Percentiles rank a stretch among this genome's conserved stretches.
Evolutionary conservation across 2,329 filamentous ascomycete genomes (phyloP).

Genomic region (Biscogniauxia sp.): DNA sequence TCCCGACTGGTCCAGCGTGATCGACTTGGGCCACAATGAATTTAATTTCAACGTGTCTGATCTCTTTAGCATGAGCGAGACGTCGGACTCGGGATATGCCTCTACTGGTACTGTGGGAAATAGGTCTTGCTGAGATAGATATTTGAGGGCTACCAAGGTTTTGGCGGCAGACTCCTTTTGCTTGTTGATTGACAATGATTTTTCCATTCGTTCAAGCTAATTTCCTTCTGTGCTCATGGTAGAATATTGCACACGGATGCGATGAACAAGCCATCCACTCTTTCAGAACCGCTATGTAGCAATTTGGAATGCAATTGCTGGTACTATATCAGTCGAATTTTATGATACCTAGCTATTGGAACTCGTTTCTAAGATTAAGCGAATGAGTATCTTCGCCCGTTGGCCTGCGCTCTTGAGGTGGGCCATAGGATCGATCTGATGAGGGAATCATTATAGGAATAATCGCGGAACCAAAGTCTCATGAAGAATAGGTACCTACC

Average conservation of each 20-base stretch:
- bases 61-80: conserved; percentile 17
- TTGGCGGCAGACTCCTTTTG: too few species aligned
- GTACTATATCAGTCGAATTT: too few species aligned
- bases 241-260: neutral
- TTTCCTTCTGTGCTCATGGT: neutral
- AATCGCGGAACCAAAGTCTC: too few species aligned
- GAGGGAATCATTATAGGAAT: too few species aligned
- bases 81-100: conserved; percentile 31
- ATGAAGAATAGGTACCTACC: too few species aligned
- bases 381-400: too few species aligned
- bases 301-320: too few species aligned
- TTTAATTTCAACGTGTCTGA: conserved; percentile 13
- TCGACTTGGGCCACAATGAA: conserved; percentile 13
- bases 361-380: too few species aligned
- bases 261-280: neutral
- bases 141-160: neutral
- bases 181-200: neutral
- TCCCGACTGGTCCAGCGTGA: neutral
- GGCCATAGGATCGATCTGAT: too few species aligned
- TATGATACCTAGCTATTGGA: too few species aligned
- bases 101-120: conserved; percentile 22
- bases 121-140: neutral
- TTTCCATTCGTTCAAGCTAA: neutral
- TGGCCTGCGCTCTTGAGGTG: too few species aligned
- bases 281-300: too few species aligned